A percentile compares a stretch with the other conserved stretches of the same genome.
phyloP scores from a whole-genome alignment of 2,329 filamentous ascomycete species.

The Hyphodiscus sp. region DNA sequence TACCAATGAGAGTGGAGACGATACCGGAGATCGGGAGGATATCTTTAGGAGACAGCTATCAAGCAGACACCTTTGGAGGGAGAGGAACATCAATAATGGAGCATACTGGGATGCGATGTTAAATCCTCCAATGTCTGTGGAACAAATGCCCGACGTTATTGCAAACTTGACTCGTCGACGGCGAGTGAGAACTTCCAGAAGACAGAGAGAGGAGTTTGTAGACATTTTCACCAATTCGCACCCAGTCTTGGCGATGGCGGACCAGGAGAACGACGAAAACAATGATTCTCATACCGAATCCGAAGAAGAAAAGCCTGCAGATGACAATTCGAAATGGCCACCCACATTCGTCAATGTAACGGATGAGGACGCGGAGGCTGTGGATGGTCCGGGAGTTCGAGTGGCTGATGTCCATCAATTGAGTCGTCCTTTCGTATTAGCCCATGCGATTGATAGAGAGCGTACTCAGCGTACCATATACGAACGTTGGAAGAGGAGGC shows the following conservation, averaged over 20 bases:
- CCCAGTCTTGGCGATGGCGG: not conserved
- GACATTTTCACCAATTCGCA: conserved; percentile 2
- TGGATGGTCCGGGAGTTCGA: conserved; percentile 22
- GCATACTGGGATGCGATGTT: conserved; percentile 26
- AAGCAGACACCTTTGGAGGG: conserved; percentile 27
- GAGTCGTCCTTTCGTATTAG: conserved; percentile 21
- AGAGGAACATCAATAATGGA: conserved; percentile 1
- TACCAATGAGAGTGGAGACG: conserved; percentile 52
- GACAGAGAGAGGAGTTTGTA: conserved; percentile 8
- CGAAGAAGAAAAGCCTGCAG: conserved; percentile 10
- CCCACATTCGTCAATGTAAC: conserved; percentile 23
- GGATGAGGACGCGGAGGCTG: conserved; percentile 26
- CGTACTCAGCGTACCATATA: conserved; percentile 38
- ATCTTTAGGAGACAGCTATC: conserved; percentile 40
- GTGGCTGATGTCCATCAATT: conserved; percentile 17
- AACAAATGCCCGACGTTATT: conserved; percentile 17
- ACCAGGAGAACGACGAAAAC: conserved; percentile 2
- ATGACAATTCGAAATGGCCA: conserved; percentile 18
- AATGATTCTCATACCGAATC: conserved; percentile 11
- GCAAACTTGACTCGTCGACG: conserved; percentile 12
- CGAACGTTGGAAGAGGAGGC: conserved; percentile 68
- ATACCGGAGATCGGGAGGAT: conserved; percentile 53
- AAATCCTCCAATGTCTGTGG: conserved; percentile 22
- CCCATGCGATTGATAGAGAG: conserved; percentile 21
- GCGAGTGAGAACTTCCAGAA: conserved; percentile 2